Percentiles rank a stretch among this genome's conserved stretches.
Conservation (phyloP, 129 eudicot species). For the Chrysanthemum makinoi region DNA sequence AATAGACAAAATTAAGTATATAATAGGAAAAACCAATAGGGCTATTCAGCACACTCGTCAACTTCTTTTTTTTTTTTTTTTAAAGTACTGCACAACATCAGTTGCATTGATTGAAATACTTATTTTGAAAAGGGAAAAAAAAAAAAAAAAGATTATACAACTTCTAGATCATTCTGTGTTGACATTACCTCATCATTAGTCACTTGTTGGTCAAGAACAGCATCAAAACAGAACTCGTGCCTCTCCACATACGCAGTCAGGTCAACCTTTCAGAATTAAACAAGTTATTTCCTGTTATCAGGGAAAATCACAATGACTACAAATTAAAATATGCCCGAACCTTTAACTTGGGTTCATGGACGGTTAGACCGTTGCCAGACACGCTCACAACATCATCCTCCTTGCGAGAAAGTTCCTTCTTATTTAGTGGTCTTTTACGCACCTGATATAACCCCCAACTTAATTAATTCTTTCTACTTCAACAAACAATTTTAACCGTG, state of each 20-base stretch:
- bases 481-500: conserved; percentile 7
- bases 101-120: background rate
- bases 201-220: conserved; percentile 86
- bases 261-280: conserved; percentile 65
- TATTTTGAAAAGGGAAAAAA: background rate
- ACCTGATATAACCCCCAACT: conserved; percentile 47
- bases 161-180: conserved; percentile 3
- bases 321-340: conserved; percentile 38
- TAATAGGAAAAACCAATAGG: background rate
- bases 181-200: conserved; percentile 83
- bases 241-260: conserved; percentile 97
- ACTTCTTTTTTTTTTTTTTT: too few relatives aligned
- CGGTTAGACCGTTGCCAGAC: conserved; percentile 62
- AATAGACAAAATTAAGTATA: background rate
- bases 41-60: conserved; percentile 11
- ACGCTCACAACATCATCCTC: conserved; percentile 96
- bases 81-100: conserved; percentile 15
- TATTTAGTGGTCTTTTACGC: conserved; percentile 94
- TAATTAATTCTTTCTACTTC: background rate
- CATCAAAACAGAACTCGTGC: conserved; percentile 96
- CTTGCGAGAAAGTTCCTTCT: conserved; percentile 91
- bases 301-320: conserved; percentile 8
- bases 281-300: conserved; percentile 19
- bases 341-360: conserved; percentile 95
- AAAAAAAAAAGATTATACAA: conserved; percentile 5